A percentile compares a stretch with the other conserved stretches of the same genome.
phyloP scores from a whole-genome alignment of 2,329 filamentous ascomycete genomes.

The Samsoniella hepiali region DNA sequence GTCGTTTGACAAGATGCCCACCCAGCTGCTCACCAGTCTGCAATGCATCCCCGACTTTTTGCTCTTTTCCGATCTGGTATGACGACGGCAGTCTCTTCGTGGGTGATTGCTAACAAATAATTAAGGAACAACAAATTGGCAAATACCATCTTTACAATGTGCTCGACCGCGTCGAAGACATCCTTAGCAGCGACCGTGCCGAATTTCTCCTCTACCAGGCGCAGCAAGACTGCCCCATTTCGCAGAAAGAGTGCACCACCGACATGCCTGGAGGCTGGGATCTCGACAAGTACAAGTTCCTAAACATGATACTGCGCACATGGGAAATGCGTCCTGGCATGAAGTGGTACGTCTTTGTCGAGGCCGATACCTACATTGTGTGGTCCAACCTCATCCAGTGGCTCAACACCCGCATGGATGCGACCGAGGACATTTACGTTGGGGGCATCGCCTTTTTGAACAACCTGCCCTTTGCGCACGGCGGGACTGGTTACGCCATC shows the following conservation, averaged over 20 bases:
- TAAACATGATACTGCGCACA: conserved; percentile 55
- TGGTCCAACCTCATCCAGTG: conserved; percentile 52
- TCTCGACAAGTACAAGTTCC: conserved; percentile 60
- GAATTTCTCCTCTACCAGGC: conserved; percentile 47
- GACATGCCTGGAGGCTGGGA: conserved; percentile 43
- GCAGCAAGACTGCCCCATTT: conserved; percentile 45
- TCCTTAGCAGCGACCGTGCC: conserved; percentile 35
- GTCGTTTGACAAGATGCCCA: conserved; percentile 51
- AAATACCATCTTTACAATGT: conserved; percentile 42
- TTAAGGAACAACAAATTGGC: conserved; percentile 48
- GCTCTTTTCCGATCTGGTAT: conserved; percentile 53
- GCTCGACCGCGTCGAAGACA: conserved; percentile 38
- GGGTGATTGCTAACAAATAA: neutral
- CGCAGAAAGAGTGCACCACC: conserved; percentile 42
- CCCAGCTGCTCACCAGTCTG: conserved; percentile 52
- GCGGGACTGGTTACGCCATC: conserved; percentile 56
- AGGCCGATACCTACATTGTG: conserved; percentile 57
- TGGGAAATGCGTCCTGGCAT: conserved; percentile 51
- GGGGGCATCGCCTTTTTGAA: conserved; percentile 49
- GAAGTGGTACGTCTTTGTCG: conserved; percentile 60
- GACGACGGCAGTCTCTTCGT: conserved; percentile 11
- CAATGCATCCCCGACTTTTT: conserved; percentile 53
- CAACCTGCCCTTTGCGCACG: conserved; percentile 50
- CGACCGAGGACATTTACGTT: conserved; percentile 45
- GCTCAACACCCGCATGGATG: conserved; percentile 43